Conservation (phyloP, 2,329 filamentous ascomycete species). For the Fusarium annulatum region DNA sequence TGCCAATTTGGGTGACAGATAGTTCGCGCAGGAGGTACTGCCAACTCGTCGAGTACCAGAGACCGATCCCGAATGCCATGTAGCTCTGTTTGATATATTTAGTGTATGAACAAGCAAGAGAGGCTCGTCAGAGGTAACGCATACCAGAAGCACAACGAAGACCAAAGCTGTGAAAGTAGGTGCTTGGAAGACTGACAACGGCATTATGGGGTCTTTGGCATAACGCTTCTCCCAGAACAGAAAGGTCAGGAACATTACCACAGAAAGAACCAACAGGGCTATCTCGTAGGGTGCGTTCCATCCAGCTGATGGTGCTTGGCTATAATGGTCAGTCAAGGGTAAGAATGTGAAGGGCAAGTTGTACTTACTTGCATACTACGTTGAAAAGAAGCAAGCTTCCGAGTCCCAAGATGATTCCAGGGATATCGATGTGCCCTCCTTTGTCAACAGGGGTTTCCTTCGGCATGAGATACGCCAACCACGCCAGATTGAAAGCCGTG, state of each 20-base stretch:
- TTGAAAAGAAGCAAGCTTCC: conserved; percentile 58
- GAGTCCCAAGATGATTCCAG: conserved; percentile 47
- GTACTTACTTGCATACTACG: conserved; percentile 60
- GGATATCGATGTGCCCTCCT: conserved; percentile 41
- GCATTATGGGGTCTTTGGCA: conserved; percentile 57
- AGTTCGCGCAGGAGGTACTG: conserved; percentile 55
- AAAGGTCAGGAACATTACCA: conserved; percentile 46
- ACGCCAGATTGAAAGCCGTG: conserved; percentile 1
- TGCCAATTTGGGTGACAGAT: conserved; percentile 42
- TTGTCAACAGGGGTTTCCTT: conserved; percentile 41
- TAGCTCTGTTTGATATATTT: conserved; percentile 44
- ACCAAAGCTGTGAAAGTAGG: conserved; percentile 58
- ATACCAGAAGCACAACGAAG: conserved; percentile 53
- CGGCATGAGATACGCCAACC: conserved; percentile 10
- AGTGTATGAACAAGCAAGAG: fast-evolving
- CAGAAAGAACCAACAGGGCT: conserved; percentile 51
- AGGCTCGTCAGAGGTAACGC: fast-evolving
- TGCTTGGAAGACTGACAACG: conserved; percentile 56
- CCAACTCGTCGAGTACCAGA: conserved; percentile 62
- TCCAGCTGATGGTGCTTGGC: conserved; percentile 56
- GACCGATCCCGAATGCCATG: conserved; percentile 59
- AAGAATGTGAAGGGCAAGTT: fast-evolving
- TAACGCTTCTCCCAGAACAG: conserved; percentile 56
- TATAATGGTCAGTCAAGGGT: background rate
- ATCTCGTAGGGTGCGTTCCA: conserved; percentile 58